Conservation (phyloP, 495 filamentous ascomycete genomes). For the Aspergillus carlsbadensis region DNA sequence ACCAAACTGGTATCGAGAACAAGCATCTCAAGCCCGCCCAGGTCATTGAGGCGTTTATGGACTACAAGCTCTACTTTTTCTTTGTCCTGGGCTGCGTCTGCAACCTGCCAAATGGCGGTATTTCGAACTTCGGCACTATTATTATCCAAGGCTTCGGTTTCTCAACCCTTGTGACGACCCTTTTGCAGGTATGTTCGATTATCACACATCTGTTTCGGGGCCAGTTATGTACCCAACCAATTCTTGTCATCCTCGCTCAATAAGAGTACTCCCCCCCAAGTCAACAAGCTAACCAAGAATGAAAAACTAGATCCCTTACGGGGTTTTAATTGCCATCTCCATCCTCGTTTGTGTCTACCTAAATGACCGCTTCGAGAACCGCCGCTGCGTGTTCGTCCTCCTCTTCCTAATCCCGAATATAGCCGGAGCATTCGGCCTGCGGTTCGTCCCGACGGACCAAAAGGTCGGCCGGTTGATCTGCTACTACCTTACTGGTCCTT, state of each 20-base stretch:
- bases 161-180: slow-evolving; percentile 47
- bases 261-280: slow-evolving; percentile 10
- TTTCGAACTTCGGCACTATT: slow-evolving; percentile 61
- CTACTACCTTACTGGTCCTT: slow-evolving; percentile 59
- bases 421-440: slow-evolving; percentile 53
- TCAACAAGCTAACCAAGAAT: slow-evolving; percentile 11
- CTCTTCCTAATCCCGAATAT: slow-evolving; percentile 57
- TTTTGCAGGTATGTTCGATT: slow-evolving; percentile 38
- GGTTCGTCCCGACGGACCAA: slow-evolving; percentile 47
- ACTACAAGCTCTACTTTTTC: slow-evolving; percentile 64
- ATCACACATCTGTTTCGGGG: no score
- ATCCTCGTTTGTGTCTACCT: slow-evolving; percentile 57
- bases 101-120: slow-evolving; percentile 48
- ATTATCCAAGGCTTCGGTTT: slow-evolving; percentile 65
- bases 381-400: slow-evolving; percentile 54
- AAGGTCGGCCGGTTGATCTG: slow-evolving; percentile 52
- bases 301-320: slow-evolving; percentile 56
- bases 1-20: slow-evolving; percentile 68
- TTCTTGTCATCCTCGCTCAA: no score
- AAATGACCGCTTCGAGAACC: slow-evolving; percentile 56
- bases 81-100: slow-evolving; percentile 53
- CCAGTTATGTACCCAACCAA: no score
- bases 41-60: slow-evolving; percentile 54
- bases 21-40: slow-evolving; percentile 59
- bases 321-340: slow-evolving; percentile 54